phyloP scores from a whole-genome alignment of 2,329 filamentous ascomycete species.

The Ascosphaera apis region DNA sequence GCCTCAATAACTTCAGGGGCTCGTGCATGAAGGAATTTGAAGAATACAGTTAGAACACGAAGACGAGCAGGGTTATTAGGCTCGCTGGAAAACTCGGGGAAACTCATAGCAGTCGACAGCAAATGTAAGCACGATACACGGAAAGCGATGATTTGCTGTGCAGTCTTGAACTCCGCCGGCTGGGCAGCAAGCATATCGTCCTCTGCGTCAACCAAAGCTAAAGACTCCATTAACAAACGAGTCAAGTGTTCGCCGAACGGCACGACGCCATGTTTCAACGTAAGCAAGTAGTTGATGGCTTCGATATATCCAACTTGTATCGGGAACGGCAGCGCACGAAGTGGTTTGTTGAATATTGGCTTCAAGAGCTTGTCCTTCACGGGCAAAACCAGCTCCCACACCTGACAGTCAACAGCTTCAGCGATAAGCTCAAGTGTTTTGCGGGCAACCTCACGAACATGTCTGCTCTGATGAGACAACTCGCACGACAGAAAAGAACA shows the following conservation, averaged over 20 bases:
- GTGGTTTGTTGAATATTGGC: constrained; percentile 84
- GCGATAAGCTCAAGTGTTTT: constrained; percentile 61
- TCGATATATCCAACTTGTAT: constrained; percentile 98
- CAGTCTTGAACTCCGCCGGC: constrained; percentile 81
- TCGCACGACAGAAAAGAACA: constrained; percentile 74
- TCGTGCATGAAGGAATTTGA: constrained; percentile 89
- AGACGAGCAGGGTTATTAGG: constrained; percentile 39
- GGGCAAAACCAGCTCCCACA: constrained; percentile 72
- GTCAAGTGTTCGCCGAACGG: constrained; percentile 82
- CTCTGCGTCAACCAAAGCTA: constrained; percentile 81
- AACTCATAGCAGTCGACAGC: constrained; percentile 76
- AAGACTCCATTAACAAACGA: constrained; percentile 72
- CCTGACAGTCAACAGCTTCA: constrained; percentile 49
- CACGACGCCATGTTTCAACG: constrained; percentile 69
- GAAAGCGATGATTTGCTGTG: constrained; percentile 76
- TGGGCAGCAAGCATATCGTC: constrained; percentile 87
- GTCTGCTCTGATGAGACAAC: constrained; percentile 83
- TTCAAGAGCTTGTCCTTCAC: constrained; percentile 76
- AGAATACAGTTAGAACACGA: constrained; percentile 80
- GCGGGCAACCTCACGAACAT: constrained; percentile 74
- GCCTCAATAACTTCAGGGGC: constrained; percentile 82
- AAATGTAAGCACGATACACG: constrained; percentile 85
- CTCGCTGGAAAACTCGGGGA: constrained; percentile 69
- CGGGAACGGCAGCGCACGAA: constrained; percentile 76
- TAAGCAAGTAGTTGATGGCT: constrained; percentile 85